Percentiles rank a stretch among this genome's conserved stretches.
phyloP scores from a whole-genome alignment of 2,329 filamentous ascomycete species.

The Sphaerostilbella broomeana region DNA sequence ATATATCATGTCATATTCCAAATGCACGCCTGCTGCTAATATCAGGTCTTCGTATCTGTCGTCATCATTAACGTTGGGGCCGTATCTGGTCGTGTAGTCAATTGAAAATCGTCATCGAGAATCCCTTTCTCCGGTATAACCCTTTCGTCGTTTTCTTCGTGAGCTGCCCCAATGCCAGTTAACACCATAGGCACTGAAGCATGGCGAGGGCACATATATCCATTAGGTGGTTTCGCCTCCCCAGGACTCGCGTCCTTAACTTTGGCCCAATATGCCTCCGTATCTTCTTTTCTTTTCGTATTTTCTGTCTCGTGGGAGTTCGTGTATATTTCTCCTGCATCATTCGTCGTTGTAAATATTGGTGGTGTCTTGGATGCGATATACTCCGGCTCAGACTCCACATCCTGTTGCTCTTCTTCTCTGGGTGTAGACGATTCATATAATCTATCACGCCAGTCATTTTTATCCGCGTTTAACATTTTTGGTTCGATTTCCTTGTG shows the following conservation, averaged over 20 bases:
- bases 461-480: too few relatives aligned
- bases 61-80: constrained; percentile 15
- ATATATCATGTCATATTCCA: not conserved
- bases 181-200: constrained; percentile 16
- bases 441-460: too few relatives aligned
- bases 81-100: constrained; percentile 14
- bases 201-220: constrained; percentile 6
- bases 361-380: too few relatives aligned
- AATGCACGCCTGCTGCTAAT: constrained; percentile 1
- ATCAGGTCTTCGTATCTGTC: constrained; percentile 15
- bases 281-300: too few relatives aligned
- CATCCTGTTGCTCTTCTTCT: not conserved
- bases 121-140: constrained; percentile 14
- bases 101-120: constrained; percentile 16
- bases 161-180: constrained; percentile 22
- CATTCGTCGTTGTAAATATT: not conserved
- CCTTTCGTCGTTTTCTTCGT: constrained; percentile 17
- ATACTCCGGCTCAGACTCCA: constrained; percentile 12
- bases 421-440: too few relatives aligned
- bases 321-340: too few relatives aligned
- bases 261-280: not conserved
- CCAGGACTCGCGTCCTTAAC: not conserved
- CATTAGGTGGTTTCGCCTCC: not conserved
- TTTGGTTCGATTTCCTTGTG: not conserved
- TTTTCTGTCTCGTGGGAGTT: too few relatives aligned